Percentiles rank a stretch among this genome's conserved stretches.
phyloP scores from a whole-genome alignment of 768 basidiomycete genomes.

The Strobilomyces echinocephalus region DNA sequence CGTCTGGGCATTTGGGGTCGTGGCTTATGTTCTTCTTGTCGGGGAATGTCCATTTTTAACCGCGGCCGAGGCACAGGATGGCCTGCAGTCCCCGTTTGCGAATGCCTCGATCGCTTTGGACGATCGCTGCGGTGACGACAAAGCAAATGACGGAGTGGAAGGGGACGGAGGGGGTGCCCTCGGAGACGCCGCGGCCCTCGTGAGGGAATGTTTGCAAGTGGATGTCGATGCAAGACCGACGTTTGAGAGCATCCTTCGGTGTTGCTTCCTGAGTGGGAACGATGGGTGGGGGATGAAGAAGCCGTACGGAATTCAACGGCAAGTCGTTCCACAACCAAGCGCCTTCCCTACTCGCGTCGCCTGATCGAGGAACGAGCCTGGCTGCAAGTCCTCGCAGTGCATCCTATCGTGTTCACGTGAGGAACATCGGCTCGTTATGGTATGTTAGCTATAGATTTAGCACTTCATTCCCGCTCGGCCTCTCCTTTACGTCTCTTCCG shows the following conservation, averaged over 20 bases:
- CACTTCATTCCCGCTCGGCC: slow-evolving; percentile 5
- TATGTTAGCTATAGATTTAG: slow-evolving; percentile 10
- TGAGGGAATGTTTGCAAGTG: slow-evolving; percentile 80
- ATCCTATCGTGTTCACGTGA: neutral
- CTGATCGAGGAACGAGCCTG: slow-evolving; percentile 19
- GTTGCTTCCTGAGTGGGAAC: slow-evolving; percentile 73
- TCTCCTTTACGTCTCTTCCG: slow-evolving; percentile 5
- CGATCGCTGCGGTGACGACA: slow-evolving; percentile 73
- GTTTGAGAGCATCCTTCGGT: slow-evolving; percentile 76
- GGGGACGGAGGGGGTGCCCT: slow-evolving; percentile 78
- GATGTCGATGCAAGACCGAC: slow-evolving; percentile 74
- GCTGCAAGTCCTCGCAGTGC: slow-evolving; percentile 1
- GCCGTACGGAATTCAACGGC: slow-evolving; percentile 27
- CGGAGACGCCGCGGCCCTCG: slow-evolving; percentile 80
- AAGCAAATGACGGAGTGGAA: slow-evolving; percentile 71
- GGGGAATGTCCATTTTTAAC: slow-evolving; percentile 92
- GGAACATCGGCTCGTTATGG: slow-evolving; percentile 3
- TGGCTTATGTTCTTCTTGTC: slow-evolving; percentile 89
- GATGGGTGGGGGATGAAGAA: slow-evolving; percentile 63
- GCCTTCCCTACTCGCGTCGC: slow-evolving; percentile 29
- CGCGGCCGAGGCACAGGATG: slow-evolving; percentile 85
- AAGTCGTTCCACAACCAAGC: slow-evolving; percentile 25
- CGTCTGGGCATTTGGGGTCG: slow-evolving; percentile 97
- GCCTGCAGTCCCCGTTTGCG: slow-evolving; percentile 70
- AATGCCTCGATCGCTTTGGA: slow-evolving; percentile 73